These are phyloP conservation scores for Pholiota adiposa DNA, from an alignment of 1,284 basidiomycete species.

Conservation along the genomic window DNA sequence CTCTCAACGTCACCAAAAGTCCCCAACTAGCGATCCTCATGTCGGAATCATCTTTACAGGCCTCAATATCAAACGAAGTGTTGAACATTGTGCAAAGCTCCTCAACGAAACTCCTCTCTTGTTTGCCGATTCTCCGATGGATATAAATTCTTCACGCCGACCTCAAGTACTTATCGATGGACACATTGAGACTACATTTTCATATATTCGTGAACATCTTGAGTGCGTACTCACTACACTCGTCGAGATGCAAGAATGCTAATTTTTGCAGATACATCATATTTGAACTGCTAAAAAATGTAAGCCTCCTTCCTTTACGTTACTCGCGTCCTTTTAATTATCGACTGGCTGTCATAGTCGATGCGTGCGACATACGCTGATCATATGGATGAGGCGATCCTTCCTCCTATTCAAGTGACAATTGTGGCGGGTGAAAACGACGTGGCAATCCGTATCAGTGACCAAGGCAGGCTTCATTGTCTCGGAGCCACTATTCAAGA, in stretches of 20 bases:
- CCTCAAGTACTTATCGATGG: slow-evolving; percentile 79
- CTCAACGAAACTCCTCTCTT: slow-evolving; percentile 55
- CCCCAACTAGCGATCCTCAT: slow-evolving; percentile 54
- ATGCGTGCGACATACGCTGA: slow-evolving; percentile 64
- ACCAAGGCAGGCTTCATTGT: slow-evolving; percentile 62
- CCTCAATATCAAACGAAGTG: slow-evolving; percentile 70
- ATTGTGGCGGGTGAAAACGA: slow-evolving; percentile 75
- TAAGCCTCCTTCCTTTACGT: slow-evolving; percentile 35
- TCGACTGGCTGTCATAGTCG: slow-evolving; percentile 46
- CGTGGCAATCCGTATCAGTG: slow-evolving; percentile 81
- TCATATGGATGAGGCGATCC: slow-evolving; percentile 43
- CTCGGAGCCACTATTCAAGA: not conserved
- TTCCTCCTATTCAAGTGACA: slow-evolving; percentile 72
- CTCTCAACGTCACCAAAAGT: slow-evolving; percentile 35
- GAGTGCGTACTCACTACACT: slow-evolving; percentile 53
- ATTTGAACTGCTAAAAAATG: slow-evolving; percentile 89
- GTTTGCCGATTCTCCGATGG: slow-evolving; percentile 44
- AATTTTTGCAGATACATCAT: slow-evolving; percentile 70
- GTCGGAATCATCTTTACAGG: slow-evolving; percentile 89
- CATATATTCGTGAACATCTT: slow-evolving; percentile 89
- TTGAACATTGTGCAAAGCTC: slow-evolving; percentile 69
- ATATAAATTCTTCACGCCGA: slow-evolving; percentile 42
- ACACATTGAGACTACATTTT: slow-evolving; percentile 72
- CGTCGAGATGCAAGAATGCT: not conserved
- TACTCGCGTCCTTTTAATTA: not conserved